A percentile compares a stretch with the other conserved stretches of the same genome.
Evolutionary conservation across 75 land plant species (phyloP).

Genomic region (Azolla pinnata): DNA sequence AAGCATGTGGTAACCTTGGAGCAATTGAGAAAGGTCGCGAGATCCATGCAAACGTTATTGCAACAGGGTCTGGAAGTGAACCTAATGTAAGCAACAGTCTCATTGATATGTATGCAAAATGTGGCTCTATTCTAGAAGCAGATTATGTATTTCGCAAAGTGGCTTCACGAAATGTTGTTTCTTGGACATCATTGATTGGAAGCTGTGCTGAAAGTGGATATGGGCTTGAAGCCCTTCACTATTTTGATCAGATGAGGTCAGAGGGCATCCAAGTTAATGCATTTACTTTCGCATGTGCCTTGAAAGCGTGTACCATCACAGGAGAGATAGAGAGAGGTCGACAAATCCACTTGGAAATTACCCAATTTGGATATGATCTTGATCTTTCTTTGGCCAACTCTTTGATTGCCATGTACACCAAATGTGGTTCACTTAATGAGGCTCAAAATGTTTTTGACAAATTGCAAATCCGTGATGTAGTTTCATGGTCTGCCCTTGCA

Average conservation of each 20-base stretch:
- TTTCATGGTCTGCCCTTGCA: constrained; percentile 39
- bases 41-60: neutral
- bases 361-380: constrained; percentile 4
- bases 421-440: constrained; percentile 8
- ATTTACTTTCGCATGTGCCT: constrained; percentile 13
- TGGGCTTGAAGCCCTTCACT: constrained; percentile 6
- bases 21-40: neutral
- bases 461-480: constrained; percentile 19
- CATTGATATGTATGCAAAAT: constrained; percentile 4
- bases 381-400: constrained; percentile 7
- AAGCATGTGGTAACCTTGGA: neutral
- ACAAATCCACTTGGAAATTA: constrained; percentile 5
- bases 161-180: neutral
- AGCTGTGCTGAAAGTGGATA: constrained; percentile 9
- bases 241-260: constrained; percentile 16
- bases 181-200: constrained; percentile 12
- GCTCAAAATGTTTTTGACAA: constrained; percentile 26
- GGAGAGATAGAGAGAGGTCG: constrained; percentile 9
- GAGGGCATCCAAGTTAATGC: constrained; percentile 14
- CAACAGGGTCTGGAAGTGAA: neutral
- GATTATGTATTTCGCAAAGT: constrained; percentile 1
- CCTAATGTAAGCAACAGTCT: neutral
- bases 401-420: constrained; percentile 22
- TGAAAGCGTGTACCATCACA: constrained; percentile 14
- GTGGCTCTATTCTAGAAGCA: constrained; percentile 8